Conservation (phyloP, 2,329 filamentous ascomycete species). For the Septoria linicola region DNA sequence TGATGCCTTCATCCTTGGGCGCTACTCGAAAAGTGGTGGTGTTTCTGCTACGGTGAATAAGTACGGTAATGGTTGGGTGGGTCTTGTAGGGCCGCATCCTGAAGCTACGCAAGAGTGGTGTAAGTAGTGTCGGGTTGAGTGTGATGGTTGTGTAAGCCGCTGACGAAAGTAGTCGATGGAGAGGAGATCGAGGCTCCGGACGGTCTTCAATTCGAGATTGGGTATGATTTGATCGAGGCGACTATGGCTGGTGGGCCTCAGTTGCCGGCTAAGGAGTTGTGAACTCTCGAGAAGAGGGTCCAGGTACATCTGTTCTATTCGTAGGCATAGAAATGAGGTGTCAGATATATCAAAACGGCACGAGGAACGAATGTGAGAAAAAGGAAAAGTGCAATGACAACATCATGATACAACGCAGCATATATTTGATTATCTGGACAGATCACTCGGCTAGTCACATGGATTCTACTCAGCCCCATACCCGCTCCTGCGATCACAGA, state of each 20-base stretch:
- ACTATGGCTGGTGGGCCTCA: conserved; percentile 15
- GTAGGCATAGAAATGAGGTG: no score
- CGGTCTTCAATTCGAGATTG: conserved; percentile 23
- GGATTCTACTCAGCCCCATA: no score
- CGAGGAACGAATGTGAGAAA: no score
- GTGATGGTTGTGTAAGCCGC: background rate
- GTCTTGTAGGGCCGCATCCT: conserved; percentile 26
- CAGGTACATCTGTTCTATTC: no score
- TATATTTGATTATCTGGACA: no score
- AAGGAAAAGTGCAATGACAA: no score
- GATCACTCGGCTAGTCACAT: no score
- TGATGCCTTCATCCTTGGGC: conserved; percentile 19
- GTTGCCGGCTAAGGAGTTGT: conserved; percentile 1
- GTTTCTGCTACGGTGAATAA: conserved; percentile 22
- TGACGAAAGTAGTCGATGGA: conserved; percentile 15
- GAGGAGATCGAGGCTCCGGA: conserved; percentile 18
- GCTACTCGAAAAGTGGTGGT: conserved; percentile 27
- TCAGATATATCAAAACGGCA: no score
- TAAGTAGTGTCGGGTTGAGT: conserved; percentile 14
- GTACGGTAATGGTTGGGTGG: conserved; percentile 28
- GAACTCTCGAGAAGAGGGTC: no score
- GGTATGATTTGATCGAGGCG: conserved; percentile 22
- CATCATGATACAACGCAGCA: no score
- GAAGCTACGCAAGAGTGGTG: conserved; percentile 28
- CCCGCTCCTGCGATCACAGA: no score